These are phyloP conservation scores for Aureobasidium sp. DNA, from an alignment of 2,329 filamentous ascomycete genomes.

Conservation along the genomic window DNA sequence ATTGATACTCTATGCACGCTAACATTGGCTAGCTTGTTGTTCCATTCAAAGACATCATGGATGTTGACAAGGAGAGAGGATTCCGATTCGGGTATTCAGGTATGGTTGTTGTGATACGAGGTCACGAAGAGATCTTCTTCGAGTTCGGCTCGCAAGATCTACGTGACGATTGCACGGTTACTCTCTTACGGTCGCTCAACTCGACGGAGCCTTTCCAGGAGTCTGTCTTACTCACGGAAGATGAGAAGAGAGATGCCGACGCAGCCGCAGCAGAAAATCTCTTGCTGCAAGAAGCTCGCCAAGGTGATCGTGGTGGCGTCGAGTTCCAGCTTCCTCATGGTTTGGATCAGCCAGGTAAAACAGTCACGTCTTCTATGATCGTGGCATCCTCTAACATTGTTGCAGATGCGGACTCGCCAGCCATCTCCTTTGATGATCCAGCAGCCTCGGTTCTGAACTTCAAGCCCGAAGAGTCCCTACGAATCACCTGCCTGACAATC, in stretches of 20 bases:
- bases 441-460: constrained; percentile 83
- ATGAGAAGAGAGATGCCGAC: constrained; percentile 63
- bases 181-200: constrained; percentile 68
- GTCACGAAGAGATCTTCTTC: constrained; percentile 93
- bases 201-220: constrained; percentile 62
- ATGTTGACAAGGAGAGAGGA: constrained; percentile 87
- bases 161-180: constrained; percentile 83
- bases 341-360: constrained; percentile 17
- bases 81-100: constrained; percentile 88
- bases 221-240: constrained; percentile 56
- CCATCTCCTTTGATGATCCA: constrained; percentile 83
- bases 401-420: constrained; percentile 49
- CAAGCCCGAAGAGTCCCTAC: constrained; percentile 71
- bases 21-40: constrained; percentile 53
- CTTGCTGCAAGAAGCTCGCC: constrained; percentile 66
- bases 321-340: constrained; percentile 28
- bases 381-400: background rate
- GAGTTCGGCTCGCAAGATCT: constrained; percentile 73
- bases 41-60: constrained; percentile 84
- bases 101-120: constrained; percentile 83
- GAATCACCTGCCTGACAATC: constrained; percentile 89
- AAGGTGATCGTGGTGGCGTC: constrained; percentile 35
- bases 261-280: constrained; percentile 67
- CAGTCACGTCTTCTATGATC: background rate
- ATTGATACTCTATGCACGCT: constrained; percentile 8